These are phyloP conservation scores for Elymus sibiricus DNA, from an alignment of 176 grass and related monocot genomes.

Conservation along the genomic window DNA sequence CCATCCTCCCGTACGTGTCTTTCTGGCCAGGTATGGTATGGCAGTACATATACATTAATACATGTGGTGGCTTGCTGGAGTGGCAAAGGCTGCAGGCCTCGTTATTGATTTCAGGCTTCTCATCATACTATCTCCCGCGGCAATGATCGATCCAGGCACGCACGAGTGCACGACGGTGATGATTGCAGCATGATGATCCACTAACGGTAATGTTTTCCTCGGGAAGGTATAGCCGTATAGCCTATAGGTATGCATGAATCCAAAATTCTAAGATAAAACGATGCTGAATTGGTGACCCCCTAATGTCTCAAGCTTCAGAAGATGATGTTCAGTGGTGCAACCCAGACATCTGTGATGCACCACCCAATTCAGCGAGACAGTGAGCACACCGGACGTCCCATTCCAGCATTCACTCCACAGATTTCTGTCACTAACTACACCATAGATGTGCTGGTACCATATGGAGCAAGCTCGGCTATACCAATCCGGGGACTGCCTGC, in stretches of 20 bases:
- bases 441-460: background rate
- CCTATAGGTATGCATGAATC: background rate
- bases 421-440: background rate
- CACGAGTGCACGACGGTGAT: background rate
- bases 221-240: background rate
- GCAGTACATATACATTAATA: background rate
- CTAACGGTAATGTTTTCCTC: background rate
- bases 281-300: background rate
- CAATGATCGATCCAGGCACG: background rate
- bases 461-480: background rate
- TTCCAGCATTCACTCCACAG: background rate
- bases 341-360: background rate
- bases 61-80: constrained; percentile 28
- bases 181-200: constrained; percentile 9
- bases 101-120: constrained; percentile 40
- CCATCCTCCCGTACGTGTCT: background rate
- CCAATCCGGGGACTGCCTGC: background rate
- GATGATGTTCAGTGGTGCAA: background rate
- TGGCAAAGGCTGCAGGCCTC: constrained; percentile 25
- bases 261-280: background rate
- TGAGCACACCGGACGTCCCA: background rate
- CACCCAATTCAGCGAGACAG: background rate
- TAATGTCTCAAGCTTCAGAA: background rate
- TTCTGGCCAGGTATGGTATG: background rate
- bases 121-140: constrained; percentile 16